Evolutionary conservation across 2,329 filamentous ascomycete genomes (phyloP).

Genomic region (Cladophialophora yegresii): DNA sequence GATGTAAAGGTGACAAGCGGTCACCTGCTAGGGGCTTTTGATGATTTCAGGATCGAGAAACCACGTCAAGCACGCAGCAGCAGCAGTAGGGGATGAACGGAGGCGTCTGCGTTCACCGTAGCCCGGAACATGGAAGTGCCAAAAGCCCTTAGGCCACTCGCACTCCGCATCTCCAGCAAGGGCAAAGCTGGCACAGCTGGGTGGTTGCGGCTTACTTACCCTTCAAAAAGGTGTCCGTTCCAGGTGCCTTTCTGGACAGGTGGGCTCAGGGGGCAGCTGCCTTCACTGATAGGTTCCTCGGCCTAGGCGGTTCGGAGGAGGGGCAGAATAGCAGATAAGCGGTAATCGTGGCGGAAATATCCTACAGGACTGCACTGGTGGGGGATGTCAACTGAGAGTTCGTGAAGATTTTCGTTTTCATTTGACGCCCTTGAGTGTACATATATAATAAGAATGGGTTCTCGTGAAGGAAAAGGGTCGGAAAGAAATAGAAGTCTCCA

Average conservation of each 20-base stretch:
- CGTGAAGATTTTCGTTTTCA: background rate
- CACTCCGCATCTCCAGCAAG: conserved; percentile 4
- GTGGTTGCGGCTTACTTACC: conserved; percentile 14
- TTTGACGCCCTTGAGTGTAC: conserved; percentile 15
- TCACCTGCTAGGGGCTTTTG: conserved; percentile 28
- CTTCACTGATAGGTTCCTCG: background rate
- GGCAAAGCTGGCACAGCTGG: background rate
- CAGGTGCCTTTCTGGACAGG: background rate
- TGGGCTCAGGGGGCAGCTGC: background rate
- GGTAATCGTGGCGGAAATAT: background rate
- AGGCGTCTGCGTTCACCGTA: background rate
- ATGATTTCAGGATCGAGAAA: conserved; percentile 20
- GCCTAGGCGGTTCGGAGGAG: background rate
- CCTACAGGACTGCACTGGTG: background rate
- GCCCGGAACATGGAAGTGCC: background rate
- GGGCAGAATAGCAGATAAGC: background rate
- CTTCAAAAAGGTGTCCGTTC: background rate
- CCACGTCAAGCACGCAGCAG: conserved; percentile 18
- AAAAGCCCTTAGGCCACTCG: background rate
- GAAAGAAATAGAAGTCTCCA: background rate
- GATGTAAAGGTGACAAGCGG: conserved; percentile 23
- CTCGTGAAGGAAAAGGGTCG: background rate
- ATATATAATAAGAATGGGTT: background rate
- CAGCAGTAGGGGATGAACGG: conserved; percentile 1
- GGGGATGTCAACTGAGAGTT: conserved; percentile 3